Base-by-base conservation (phyloP, 2,329 filamentous ascomycete genomes). In the Hymenoscyphus albidus region DNA sequence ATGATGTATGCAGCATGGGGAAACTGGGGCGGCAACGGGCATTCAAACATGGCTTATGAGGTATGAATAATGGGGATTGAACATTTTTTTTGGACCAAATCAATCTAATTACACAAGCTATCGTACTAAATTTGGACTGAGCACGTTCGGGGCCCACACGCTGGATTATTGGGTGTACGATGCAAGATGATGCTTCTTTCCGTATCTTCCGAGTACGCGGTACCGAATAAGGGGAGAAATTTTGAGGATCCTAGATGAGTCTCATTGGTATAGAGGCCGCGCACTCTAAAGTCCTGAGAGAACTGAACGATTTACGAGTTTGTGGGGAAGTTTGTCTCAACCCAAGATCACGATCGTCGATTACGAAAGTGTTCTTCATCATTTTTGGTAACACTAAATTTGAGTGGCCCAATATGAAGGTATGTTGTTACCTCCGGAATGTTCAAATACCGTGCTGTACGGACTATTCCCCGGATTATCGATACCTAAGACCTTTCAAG, bases 161-260 rank as follows among this genome's bases (percentile, higher is more conserved):
- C 38, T 22, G 22, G 39, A 56, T 58, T 22, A 35, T 32, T 59
- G 32, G 42, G 62, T 57, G 62, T 57, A 64, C 58, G 48, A 61
- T 56, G 58, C 58, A 44, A 64, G 58, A 64, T 60, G 3, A 59
- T 64, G 58, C 48, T 56, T 39, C 58, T 56, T 63, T 31, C 62
- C 62, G 62, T 31, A 58, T 39, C 57, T 56, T 56, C 62, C 62
- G 58, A 51, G 57, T 54, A 59, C 57, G 58, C 62, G 57, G 57
- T 48, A 48, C 54, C 32, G 61, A 31, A 58, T 58, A 22, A 35
- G 40, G 22, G 16, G 12, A 39, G 42, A 31, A 48, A 44, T 22
- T 38, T 31, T 18, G 61, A 48, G 31, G 40, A 58, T 58, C 54
- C 18, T 18, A 32, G 38, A 16, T 32, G n/a, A 9, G n/a, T 55